phyloP scores from a whole-genome alignment of 148 eudicot genomes.

The Chenopodium berlandieri region DNA sequence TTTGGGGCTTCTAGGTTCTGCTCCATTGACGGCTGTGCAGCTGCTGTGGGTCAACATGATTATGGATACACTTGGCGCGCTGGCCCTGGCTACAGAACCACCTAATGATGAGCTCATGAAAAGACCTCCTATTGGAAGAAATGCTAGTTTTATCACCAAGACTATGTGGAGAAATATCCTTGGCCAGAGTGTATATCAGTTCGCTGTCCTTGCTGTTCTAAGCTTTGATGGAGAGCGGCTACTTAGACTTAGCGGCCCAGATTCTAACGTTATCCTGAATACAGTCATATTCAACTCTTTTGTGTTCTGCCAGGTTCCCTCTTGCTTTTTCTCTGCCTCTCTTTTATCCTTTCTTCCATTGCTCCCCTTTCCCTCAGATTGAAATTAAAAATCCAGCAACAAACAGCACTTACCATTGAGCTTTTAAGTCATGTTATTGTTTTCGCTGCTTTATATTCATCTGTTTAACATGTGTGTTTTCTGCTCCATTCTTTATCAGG shows the following conservation, averaged over 20 bases:
- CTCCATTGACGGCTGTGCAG: conserved; percentile 96
- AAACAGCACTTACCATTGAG: not conserved
- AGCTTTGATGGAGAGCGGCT: conserved; percentile 63
- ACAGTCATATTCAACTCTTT: conserved; percentile 93
- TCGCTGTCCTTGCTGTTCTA: conserved; percentile 61
- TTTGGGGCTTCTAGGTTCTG: conserved; percentile 54
- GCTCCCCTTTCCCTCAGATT: not conserved
- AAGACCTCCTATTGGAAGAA: conserved; percentile 66
- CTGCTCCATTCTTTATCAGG: conserved; percentile 36
- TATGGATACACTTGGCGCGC: conserved; percentile 92
- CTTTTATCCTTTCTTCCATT: not conserved
- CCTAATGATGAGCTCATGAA: conserved; percentile 79
- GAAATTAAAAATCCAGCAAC: not conserved
- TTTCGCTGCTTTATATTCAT: not conserved
- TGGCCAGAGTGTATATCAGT: conserved; percentile 83
- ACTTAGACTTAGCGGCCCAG: conserved; percentile 56
- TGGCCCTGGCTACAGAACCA: conserved; percentile 92
- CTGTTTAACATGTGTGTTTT: not conserved
- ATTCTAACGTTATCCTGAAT: conserved; percentile 49
- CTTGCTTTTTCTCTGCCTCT: conserved; percentile 6
- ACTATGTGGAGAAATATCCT: conserved; percentile 92
- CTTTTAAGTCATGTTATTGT: not conserved
- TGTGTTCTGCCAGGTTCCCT: conserved; percentile 87
- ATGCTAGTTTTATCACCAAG: conserved; percentile 58
- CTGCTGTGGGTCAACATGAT: conserved; percentile 95